A percentile compares a stretch with the other conserved stretches of the same genome.
phyloP scores from a whole-genome alignment of 192 early-diverging fungal genomes.

The Coemansia sp. region DNA sequence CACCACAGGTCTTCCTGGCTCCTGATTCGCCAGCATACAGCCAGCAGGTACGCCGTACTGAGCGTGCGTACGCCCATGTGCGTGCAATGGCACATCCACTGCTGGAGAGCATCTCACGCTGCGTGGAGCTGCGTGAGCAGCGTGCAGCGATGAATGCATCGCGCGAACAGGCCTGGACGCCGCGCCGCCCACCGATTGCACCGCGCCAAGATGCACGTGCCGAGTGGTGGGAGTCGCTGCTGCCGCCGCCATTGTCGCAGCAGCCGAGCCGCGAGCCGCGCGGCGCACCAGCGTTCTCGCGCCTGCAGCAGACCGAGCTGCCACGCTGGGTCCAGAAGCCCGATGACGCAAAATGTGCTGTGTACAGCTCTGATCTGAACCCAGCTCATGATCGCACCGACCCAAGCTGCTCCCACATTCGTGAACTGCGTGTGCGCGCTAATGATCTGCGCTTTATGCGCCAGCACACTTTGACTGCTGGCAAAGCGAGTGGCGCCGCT shows the following conservation, averaged over 20 bases:
- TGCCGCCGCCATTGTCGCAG: constrained; percentile 34
- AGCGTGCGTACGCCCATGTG: constrained; percentile 36
- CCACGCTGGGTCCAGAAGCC: constrained; percentile 34
- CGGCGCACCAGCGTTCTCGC: neutral
- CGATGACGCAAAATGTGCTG: constrained; percentile 37
- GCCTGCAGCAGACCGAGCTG: constrained; percentile 30
- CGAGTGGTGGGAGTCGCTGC: constrained; percentile 49
- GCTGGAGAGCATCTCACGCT: constrained; percentile 45
- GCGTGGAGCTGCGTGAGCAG: constrained; percentile 41
- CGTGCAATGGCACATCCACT: constrained; percentile 37
- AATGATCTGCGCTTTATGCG: constrained; percentile 38
- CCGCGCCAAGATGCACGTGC: constrained; percentile 18
- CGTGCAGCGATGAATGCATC: constrained; percentile 20
- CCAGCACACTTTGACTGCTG: constrained; percentile 25
- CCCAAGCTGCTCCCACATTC: constrained; percentile 36
- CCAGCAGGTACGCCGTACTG: constrained; percentile 41
- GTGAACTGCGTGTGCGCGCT: constrained; percentile 38
- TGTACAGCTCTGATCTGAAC: constrained; percentile 23
- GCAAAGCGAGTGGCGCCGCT: constrained; percentile 4
- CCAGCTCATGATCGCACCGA: constrained; percentile 11
- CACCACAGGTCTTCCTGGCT: constrained; percentile 36
- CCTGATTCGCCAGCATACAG: constrained; percentile 38
- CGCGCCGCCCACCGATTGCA: constrained; percentile 27
- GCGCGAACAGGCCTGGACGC: constrained; percentile 21
- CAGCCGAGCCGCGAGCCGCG: constrained; percentile 17